These are phyloP conservation scores for Stephania cephalantha DNA, from an alignment of 164 flowering plant genomes.

Conservation along the genomic window DNA sequence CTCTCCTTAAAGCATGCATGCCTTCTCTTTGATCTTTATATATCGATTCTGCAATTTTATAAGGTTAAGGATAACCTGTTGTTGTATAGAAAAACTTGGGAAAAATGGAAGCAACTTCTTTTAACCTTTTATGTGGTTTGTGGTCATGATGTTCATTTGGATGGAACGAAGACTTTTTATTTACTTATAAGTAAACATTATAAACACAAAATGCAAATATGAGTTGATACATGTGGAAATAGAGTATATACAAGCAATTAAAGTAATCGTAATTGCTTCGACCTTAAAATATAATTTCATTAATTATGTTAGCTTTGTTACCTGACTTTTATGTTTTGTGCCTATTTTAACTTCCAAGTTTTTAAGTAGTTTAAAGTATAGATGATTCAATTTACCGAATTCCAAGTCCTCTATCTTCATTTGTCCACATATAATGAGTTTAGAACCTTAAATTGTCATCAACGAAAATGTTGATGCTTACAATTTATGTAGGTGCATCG, in stretches of 20 bases:
- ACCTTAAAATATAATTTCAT: not conserved
- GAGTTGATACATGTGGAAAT: not conserved
- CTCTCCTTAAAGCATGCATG: slow-evolving; percentile 1
- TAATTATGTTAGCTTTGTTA: slow-evolving; percentile 14
- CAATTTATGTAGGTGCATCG: slow-evolving; percentile 80
- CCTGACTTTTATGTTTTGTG: slow-evolving; percentile 86
- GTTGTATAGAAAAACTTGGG: no score
- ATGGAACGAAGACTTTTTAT: no score
- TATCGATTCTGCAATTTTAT: not conserved
- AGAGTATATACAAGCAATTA: no score
- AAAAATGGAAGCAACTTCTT: no score
- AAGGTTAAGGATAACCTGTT: not conserved
- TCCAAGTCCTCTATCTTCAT: slow-evolving; percentile 56
- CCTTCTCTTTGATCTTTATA: not conserved
- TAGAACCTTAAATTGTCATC: slow-evolving; percentile 84
- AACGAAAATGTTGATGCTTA: slow-evolving; percentile 68
- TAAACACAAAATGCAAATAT: not conserved
- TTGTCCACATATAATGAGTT: slow-evolving; percentile 84
- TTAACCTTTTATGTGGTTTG: no score
- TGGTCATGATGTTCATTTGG: no score
- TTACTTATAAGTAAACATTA: no score
- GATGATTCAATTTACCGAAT: slow-evolving; percentile 95
- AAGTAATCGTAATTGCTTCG: not conserved
- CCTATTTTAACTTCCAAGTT: slow-evolving; percentile 93
- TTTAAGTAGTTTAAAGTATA: slow-evolving; percentile 91